Base-by-base conservation (phyloP, 2,329 filamentous ascomycete genomes). In the Colletotrichum scovillei region DNA sequence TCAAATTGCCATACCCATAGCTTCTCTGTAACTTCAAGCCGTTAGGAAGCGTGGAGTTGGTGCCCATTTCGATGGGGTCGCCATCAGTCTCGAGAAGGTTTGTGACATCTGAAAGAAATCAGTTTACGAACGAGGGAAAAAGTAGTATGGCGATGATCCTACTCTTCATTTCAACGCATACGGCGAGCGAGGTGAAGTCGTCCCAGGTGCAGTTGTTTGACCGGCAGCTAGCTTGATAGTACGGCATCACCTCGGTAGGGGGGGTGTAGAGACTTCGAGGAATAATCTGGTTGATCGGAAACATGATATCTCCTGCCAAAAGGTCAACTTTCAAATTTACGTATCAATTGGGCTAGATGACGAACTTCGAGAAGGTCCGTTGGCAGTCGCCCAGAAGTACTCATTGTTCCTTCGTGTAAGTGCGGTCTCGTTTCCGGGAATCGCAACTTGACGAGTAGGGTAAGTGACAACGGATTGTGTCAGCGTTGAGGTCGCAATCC, bases 401-500 rank as follows among this genome's bases (percentile, higher is more conserved):
- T 63, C 28, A n/a, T 62, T 56, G 11, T 49, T 49, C 32, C 38
- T 62, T 26, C 30, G 24, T 4, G 64, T 58, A 3, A 56, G 22
- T 5, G 57, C 57, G 1, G 19, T 67, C 19, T 56, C 64, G 7
- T 60, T 55, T 9, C 14, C 57, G 19, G 56, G 28, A 8, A 53
- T 26, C 4, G 26, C 64, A 19, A 73, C 19, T 3, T 46, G 52
- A 4, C 68, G 62, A 1, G 64, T 62, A 5, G 56, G 56, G 4
- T 76, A 75, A 9, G 71, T 56, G 12, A 76, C 65, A 14, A 72
- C 68, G 4, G 67, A 75, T 49, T 75, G 74, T 8, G 75, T 76
- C 14, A 76, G 3, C 38, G 69, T 73, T 5, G 75, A 76, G 0
- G 73, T 76, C 5, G 57, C 75, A 16, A 76, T 62, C 8, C 69